Evolutionary conservation across 305 asterid genomes (phyloP), one percentile per base, ranked within the genome.

Genomic region (Stenogyne calaminthoides): DNA sequence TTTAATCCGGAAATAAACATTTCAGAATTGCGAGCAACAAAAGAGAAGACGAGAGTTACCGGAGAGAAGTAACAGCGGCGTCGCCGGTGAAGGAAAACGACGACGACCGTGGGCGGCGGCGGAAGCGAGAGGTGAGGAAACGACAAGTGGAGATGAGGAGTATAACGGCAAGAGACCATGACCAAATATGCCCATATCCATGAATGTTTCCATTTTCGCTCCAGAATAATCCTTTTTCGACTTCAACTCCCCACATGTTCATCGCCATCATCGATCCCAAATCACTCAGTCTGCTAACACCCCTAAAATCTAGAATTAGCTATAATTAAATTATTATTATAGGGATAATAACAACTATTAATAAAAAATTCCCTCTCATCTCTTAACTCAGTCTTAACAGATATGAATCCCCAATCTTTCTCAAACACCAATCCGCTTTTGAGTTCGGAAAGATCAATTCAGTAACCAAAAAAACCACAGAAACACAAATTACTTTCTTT

Each of bases 161-260:
- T 22, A 85, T 0, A 66, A 75, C 86, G 32, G 86, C 78, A 64
- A 85, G 72, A 57, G 83, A 83, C 89, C 88, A 85, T 64, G 78
- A 69, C 83, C 82, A 83, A 61, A 54, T 42, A 18, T n/a, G 20
- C 10, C 78, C 77, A 74, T 58, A 69, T 34, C 72, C 68, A 6
- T 19, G 74, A 72, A 78, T 70, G 6, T 51, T 71, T 66, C 19
- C 55, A 71, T 62, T 73, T 76, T 70, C 76, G 76, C 73, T 77
- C 84, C 83, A 78, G 72, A 81, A 81, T 10, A 20, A 10, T 40
- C 10, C 52, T 11, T 5, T 9, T 62, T 37, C 52, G 4, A 52
- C 60, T 69, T 76, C 81, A 16, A 60, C 83, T 55, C 42, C 80
- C 72, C 70, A 39, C 75, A 49, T 66, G 4, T n/a, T 78, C 72